Conservation (phyloP, 1,284 basidiomycete species). For the Ustilago nuda region DNA sequence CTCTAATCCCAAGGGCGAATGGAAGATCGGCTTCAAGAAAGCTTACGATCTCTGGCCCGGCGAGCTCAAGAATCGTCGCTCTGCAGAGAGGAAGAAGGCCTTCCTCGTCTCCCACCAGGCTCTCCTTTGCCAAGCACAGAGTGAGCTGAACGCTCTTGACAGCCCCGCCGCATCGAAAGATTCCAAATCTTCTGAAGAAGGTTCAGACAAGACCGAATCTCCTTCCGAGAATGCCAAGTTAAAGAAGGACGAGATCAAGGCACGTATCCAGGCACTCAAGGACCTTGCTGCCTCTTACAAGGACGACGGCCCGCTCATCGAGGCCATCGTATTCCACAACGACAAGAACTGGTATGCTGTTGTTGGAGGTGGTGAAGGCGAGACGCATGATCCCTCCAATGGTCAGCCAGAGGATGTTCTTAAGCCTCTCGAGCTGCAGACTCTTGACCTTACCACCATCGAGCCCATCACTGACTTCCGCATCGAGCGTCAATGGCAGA, state of each 20-base stretch:
- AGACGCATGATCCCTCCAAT: constrained; percentile 52
- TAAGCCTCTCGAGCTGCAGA: constrained; percentile 35
- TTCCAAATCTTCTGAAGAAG: constrained; percentile 5
- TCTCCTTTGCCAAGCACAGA: constrained; percentile 60
- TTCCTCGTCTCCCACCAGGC: constrained; percentile 64
- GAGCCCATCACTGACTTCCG: constrained; percentile 67
- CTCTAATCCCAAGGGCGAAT: constrained; percentile 65
- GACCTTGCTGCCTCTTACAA: constrained; percentile 61
- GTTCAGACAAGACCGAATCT: constrained; percentile 13
- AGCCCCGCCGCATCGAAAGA: constrained; percentile 10
- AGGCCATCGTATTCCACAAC: constrained; percentile 68
- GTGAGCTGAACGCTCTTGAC: constrained; percentile 54
- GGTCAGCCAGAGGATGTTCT: constrained; percentile 56
- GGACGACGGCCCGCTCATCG: constrained; percentile 68
- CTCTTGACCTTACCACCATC: constrained; percentile 59
- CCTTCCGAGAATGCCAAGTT: constrained; percentile 33
- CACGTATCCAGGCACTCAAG: constrained; percentile 63
- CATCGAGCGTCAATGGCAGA: constrained; percentile 64
- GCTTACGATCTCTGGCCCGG: constrained; percentile 69
- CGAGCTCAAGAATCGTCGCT: constrained; percentile 65
- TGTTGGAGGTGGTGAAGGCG: constrained; percentile 69
- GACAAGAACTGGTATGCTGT: constrained; percentile 68
- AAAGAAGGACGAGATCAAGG: constrained; percentile 63
- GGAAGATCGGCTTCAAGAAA: constrained; percentile 67
- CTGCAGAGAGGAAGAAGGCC: constrained; percentile 61